A percentile compares a stretch with the other conserved stretches of the same genome.
Evolutionary conservation across 2,329 filamentous ascomycete species (phyloP).

Genomic region (Sarocladium strictum): DNA sequence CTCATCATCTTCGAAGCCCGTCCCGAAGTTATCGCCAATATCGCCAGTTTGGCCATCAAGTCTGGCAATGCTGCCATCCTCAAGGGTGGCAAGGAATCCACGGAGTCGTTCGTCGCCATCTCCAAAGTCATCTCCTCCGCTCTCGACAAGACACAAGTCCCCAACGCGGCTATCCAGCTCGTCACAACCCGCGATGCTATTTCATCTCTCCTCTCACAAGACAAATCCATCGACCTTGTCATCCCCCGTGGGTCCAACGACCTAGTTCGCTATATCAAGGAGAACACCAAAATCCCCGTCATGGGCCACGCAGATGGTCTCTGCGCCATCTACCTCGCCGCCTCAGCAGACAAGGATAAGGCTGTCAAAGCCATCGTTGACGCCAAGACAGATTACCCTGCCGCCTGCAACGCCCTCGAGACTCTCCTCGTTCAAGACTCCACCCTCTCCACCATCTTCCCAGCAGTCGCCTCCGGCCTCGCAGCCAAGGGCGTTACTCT

Average conservation of each 20-base stretch:
- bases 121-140: slow-evolving; percentile 77
- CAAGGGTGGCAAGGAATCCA: slow-evolving; percentile 95
- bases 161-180: slow-evolving; percentile 83
- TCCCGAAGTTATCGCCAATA: slow-evolving; percentile 97
- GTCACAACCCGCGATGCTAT: slow-evolving; percentile 91
- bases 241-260: slow-evolving; percentile 91
- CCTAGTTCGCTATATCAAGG: slow-evolving; percentile 83
- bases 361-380: slow-evolving; percentile 77
- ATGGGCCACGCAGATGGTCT: slow-evolving; percentile 94
- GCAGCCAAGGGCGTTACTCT: slow-evolving; percentile 72
- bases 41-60: slow-evolving; percentile 91
- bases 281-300: slow-evolving; percentile 87
- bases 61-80: slow-evolving; percentile 95
- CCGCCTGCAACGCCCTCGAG: slow-evolving; percentile 92
- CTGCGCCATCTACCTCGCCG: slow-evolving; percentile 79
- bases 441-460: slow-evolving; percentile 62
- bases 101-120: slow-evolving; percentile 89
- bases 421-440: slow-evolving; percentile 78
- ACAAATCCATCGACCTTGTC: slow-evolving; percentile 86
- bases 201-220: slow-evolving; percentile 77
- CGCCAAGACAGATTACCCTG: slow-evolving; percentile 90
- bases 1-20: slow-evolving; percentile 98
- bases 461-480: slow-evolving; percentile 67
- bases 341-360: slow-evolving; percentile 66
- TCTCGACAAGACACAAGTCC: slow-evolving; percentile 66